phyloP scores from a whole-genome alignment of 2,329 filamentous ascomycete species.

The Pseudofabraea citricarpa region DNA sequence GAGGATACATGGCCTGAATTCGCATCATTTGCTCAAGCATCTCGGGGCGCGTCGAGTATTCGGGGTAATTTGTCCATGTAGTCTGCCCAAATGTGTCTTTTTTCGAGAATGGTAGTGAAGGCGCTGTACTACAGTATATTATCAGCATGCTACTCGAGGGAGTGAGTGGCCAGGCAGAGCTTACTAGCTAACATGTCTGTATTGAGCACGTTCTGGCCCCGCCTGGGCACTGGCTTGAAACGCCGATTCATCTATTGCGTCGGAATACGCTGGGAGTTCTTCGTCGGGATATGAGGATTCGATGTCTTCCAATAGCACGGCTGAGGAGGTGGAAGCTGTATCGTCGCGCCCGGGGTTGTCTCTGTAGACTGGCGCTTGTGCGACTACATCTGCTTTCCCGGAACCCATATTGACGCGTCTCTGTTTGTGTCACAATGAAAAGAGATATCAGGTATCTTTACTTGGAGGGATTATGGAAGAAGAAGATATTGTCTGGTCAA shows the following conservation, averaged over 20 bases:
- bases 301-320: constrained; percentile 15
- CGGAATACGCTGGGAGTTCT: constrained; percentile 15
- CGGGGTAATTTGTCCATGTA: constrained; percentile 21
- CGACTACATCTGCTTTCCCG: background rate
- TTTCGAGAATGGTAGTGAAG: constrained; percentile 19
- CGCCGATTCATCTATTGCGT: constrained; percentile 1
- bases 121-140: constrained; percentile 10
- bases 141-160: background rate
- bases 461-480: no score
- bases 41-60: constrained; percentile 18
- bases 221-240: background rate
- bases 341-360: constrained; percentile 16
- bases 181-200: background rate
- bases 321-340: constrained; percentile 19
- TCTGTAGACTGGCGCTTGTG: constrained; percentile 11
- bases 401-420: constrained; percentile 28
- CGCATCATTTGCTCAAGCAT: constrained; percentile 20
- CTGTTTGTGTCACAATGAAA: background rate
- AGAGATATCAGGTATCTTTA: no score
- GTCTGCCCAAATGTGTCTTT: constrained; percentile 17
- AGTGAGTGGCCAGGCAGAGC: background rate
- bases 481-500: no score
- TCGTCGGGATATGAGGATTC: constrained; percentile 13
- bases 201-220: background rate
- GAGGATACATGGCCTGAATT: constrained; percentile 22